Evolutionary conservation across 2,329 filamentous ascomycete species (phyloP).

Genomic region (Tolypocladium tropicale): DNA sequence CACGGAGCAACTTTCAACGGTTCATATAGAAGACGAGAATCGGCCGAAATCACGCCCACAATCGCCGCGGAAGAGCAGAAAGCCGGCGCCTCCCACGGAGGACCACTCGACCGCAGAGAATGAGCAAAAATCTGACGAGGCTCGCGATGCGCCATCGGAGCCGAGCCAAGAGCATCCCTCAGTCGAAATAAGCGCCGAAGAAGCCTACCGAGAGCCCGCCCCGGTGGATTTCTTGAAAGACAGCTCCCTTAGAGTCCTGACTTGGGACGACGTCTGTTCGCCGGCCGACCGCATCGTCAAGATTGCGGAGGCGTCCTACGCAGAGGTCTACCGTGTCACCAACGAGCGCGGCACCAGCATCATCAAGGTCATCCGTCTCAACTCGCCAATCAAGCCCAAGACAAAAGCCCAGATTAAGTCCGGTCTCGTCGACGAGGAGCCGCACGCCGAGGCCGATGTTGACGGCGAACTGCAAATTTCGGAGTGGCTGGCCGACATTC

Average conservation of each 20-base stretch:
- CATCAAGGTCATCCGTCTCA: slow-evolving; percentile 52
- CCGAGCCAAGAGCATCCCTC: not conserved
- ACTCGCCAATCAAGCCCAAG: slow-evolving; percentile 46
- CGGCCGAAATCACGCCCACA: not conserved
- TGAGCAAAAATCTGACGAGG: not conserved
- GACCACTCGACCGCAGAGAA: not conserved
- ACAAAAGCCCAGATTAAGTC: slow-evolving; percentile 45
- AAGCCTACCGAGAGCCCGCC: not conserved
- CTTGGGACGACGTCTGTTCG: slow-evolving; percentile 49
- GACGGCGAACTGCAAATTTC: slow-evolving; percentile 52
- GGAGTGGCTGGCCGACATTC: slow-evolving; percentile 52
- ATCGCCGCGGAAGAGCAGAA: slow-evolving; percentile 9
- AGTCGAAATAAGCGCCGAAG: slow-evolving; percentile 5
- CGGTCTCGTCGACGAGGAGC: slow-evolving; percentile 48
- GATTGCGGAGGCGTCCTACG: slow-evolving; percentile 57
- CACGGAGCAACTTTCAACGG: slow-evolving; percentile 21
- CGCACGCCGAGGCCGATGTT: slow-evolving; percentile 43
- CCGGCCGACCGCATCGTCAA: slow-evolving; percentile 44
- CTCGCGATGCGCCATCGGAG: not conserved
- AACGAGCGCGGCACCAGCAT: slow-evolving; percentile 52
- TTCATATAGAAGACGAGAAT: slow-evolving; percentile 15
- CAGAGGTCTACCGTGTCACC: slow-evolving; percentile 53
- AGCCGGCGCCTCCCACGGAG: not conserved
- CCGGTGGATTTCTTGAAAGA: slow-evolving; percentile 4
- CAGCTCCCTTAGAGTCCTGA: slow-evolving; percentile 29